A percentile compares a stretch with the other conserved stretches of the same genome.
phyloP scores from a whole-genome alignment of 2,329 filamentous ascomycete genomes.

The Calycina herbarum region DNA sequence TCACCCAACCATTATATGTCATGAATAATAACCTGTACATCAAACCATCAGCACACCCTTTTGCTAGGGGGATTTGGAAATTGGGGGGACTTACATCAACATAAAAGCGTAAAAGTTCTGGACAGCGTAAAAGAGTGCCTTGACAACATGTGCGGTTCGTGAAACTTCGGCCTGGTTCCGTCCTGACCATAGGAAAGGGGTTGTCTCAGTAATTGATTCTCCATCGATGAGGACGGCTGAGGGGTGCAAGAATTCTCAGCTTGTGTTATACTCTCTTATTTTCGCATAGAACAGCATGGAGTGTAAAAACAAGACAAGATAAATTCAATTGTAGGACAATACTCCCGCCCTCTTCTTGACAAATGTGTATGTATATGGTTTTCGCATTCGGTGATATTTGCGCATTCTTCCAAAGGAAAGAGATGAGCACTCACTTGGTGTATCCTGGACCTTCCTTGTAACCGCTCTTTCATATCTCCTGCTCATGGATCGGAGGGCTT shows the following conservation, averaged over 20 bases:
- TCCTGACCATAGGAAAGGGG: slow-evolving; percentile 69
- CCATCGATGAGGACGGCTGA: slow-evolving; percentile 17
- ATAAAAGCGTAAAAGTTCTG: slow-evolving; percentile 99
- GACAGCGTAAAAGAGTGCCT: slow-evolving; percentile 80
- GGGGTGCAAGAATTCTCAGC: slow-evolving; percentile 28
- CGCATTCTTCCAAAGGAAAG: background rate
- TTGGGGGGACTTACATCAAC: slow-evolving; percentile 79
- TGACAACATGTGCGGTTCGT: slow-evolving; percentile 72
- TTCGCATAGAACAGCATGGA: background rate
- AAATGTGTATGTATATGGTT: background rate
- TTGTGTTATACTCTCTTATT: slow-evolving; percentile 17
- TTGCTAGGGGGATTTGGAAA: no score
- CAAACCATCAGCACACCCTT: background rate
- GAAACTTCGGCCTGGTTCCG: slow-evolving; percentile 62
- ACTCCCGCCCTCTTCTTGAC: background rate
- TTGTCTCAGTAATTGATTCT: slow-evolving; percentile 56
- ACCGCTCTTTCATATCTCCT: slow-evolving; percentile 69
- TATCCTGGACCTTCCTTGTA: slow-evolving; percentile 25
- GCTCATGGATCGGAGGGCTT: slow-evolving; percentile 76
- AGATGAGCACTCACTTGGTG: slow-evolving; percentile 33
- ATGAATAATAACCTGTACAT: slow-evolving; percentile 85
- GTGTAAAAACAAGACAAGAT: background rate
- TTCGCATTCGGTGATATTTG: background rate
- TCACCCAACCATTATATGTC: slow-evolving; percentile 99
- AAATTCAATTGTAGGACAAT: background rate